A percentile compares a stretch with the other conserved stretches of the same genome.
Evolutionary conservation across 2,329 filamentous ascomycete species (phyloP).

Genomic region (Stemphylium vesicarium): DNA sequence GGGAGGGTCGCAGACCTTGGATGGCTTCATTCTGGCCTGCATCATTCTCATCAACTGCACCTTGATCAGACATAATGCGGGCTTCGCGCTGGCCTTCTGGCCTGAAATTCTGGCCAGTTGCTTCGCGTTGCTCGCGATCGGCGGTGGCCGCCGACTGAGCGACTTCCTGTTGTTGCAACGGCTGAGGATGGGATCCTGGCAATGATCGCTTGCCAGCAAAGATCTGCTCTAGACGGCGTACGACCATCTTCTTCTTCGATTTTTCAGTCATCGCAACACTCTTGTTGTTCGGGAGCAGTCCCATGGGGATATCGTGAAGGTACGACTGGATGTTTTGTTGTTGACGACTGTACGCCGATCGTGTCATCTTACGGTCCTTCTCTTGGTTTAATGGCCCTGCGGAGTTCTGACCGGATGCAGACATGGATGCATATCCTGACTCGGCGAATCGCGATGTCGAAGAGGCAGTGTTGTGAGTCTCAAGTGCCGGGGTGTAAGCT

Average conservation of each 20-base stretch:
- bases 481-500: conserved; percentile 54
- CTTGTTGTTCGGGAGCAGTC: conserved; percentile 67
- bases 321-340: conserved; percentile 69
- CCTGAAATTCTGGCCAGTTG: conserved; percentile 42
- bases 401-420: conserved; percentile 55
- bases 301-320: conserved; percentile 73
- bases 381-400: conserved; percentile 46
- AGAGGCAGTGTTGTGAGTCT: conserved; percentile 65
- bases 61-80: conserved; percentile 49
- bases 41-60: conserved; percentile 25
- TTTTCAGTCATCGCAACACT: conserved; percentile 68
- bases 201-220: conserved; percentile 72
- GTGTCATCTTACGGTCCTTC: conserved; percentile 37
- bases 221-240: conserved; percentile 77
- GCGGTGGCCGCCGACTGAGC: conserved; percentile 60
- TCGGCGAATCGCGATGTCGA: conserved; percentile 59
- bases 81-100: conserved; percentile 56
- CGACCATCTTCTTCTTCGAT: conserved; percentile 77
- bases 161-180: conserved; percentile 63
- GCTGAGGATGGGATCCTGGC: conserved; percentile 55
- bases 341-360: conserved; percentile 41
- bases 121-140: conserved; percentile 52
- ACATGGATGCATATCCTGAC: conserved; percentile 69
- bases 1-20: conserved; percentile 24
- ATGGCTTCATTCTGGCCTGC: conserved; percentile 20